Percentiles rank a stretch among this genome's conserved stretches.
Evolutionary conservation across 208 protist genomes (phyloP).

Genomic region (Strigomonas culicis): DNA sequence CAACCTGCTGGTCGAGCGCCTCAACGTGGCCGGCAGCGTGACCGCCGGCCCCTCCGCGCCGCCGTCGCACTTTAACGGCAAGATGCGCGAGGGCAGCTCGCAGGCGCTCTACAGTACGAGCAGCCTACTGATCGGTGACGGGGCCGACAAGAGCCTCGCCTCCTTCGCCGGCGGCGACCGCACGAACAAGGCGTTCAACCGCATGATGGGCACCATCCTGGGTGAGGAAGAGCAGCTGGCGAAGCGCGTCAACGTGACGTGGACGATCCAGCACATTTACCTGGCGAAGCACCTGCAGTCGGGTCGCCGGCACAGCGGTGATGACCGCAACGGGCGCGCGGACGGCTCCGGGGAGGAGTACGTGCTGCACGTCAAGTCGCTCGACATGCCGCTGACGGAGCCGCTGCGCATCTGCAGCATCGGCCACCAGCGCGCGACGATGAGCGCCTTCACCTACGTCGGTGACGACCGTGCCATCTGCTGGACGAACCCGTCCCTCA

Average conservation of each 20-base stretch:
- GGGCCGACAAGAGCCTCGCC: neutral
- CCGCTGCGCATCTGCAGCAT: slow-evolving; percentile 28
- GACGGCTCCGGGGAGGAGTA: slow-evolving; percentile 14
- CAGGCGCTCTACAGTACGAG: neutral
- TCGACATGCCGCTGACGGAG: slow-evolving; percentile 17
- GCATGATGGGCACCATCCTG: no score
- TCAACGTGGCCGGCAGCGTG: neutral
- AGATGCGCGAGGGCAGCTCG: neutral
- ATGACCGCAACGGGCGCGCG: neutral
- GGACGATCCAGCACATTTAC: slow-evolving; percentile 14
- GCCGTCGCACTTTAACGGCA: neutral
- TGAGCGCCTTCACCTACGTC: slow-evolving; percentile 39
- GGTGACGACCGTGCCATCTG: slow-evolving; percentile 20
- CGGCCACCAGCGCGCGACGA: slow-evolving; percentile 41
- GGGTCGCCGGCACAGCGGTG: neutral
- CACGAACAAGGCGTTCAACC: no score
- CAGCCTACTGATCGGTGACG: no score
- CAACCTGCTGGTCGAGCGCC: slow-evolving; percentile 10
- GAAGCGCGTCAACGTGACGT: slow-evolving; percentile 15
- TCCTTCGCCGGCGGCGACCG: no score
- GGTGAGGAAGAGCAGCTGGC: slow-evolving; percentile 15
- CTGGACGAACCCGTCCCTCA: slow-evolving; percentile 43
- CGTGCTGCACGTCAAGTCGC: slow-evolving; percentile 25
- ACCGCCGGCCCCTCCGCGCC: neutral
- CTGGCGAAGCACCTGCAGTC: neutral